Percentiles rank a stretch among this genome's conserved stretches.
Evolutionary conservation across 768 basidiomycete species (phyloP).

Genomic region (Hortiboletus flavorubellus): DNA sequence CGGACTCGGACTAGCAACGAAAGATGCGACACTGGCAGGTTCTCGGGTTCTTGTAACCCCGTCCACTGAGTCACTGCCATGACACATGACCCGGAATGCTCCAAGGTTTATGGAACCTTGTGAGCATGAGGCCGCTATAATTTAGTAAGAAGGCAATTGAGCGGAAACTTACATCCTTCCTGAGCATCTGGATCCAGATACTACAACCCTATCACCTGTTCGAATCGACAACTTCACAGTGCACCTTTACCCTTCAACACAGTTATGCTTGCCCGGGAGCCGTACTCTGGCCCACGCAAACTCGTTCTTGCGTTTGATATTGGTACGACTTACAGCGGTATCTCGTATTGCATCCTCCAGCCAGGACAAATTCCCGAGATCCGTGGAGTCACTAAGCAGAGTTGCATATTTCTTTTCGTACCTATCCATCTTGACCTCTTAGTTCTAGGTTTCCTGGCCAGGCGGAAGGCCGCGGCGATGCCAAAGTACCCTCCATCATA

Average conservation of each 20-base stretch:
- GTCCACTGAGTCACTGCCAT: too few species aligned
- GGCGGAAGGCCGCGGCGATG: not conserved
- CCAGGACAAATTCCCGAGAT: not conserved
- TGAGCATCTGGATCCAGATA: not conserved
- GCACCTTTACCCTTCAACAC: not conserved
- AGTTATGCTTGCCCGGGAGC: not conserved
- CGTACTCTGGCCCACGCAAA: not conserved
- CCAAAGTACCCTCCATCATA: constrained; percentile 7
- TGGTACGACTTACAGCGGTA: not conserved
- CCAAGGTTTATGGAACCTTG: too few species aligned
- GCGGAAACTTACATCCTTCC: not conserved
- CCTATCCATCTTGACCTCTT: not conserved
- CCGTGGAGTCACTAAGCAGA: not conserved
- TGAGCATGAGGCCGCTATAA: too few species aligned
- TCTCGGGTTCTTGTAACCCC: too few species aligned
- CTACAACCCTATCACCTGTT: not conserved
- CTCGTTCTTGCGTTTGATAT: not conserved
- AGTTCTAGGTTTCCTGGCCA: constrained; percentile 1
- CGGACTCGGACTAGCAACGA: too few species aligned
- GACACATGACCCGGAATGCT: too few species aligned
- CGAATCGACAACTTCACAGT: not conserved
- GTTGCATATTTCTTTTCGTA: not conserved
- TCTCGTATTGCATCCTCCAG: constrained; percentile 2
- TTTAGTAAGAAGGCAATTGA: too few species aligned
- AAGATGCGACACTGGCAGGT: too few species aligned